Evolutionary conservation across 2,329 filamentous ascomycete species (phyloP), one percentile per base, ranked within the genome.

Genomic region (Trichoderma guizhouense): DNA sequence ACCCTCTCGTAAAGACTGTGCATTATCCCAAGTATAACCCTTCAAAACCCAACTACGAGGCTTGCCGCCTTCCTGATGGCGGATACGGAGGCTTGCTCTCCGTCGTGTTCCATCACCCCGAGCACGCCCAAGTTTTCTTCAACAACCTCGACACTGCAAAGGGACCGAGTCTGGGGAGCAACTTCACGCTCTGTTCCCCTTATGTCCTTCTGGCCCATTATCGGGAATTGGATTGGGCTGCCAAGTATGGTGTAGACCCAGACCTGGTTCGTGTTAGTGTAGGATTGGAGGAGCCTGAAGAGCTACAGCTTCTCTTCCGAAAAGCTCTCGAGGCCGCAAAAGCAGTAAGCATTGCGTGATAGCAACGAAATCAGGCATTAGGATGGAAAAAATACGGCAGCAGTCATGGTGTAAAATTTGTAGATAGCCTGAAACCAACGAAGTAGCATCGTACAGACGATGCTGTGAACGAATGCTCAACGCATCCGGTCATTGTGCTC

Each of bases 171-270:
- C 84, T 99, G 64, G 96, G 96, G 2, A 98, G 96, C 0, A 99
- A 99, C 81, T 99, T 99, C 80, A 98, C 96, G 0, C 85, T 99
- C 47, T 92, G 92, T 71, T 97, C 92, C 63, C 96, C 96, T 0
- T 99, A 97, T 80, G 94, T 96, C 26, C 84, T 99, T 39, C 82
- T 99, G 36, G 96, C 96, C 5, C 96, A 99, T 81, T 99, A 96
- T 78, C 86, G 88, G 60, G 96, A 99, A 84, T 81, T 98, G 55
- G 91, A 95, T n/a, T 99, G 96, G 96, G 93, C 93, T 57, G 89
- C 88, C 30, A 85, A 90, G 72, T 95, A 92, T 79, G 94, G 95
- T 0, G 93, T 98, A 3, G 92, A 96, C 69, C 89, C 89, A 1
- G 89, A 93, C 79, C 82, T 99, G 71, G 87, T 98, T 62, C 88